Conservation (phyloP, 352 stramenopile genomes). For the Globisporangium parvum region DNA sequence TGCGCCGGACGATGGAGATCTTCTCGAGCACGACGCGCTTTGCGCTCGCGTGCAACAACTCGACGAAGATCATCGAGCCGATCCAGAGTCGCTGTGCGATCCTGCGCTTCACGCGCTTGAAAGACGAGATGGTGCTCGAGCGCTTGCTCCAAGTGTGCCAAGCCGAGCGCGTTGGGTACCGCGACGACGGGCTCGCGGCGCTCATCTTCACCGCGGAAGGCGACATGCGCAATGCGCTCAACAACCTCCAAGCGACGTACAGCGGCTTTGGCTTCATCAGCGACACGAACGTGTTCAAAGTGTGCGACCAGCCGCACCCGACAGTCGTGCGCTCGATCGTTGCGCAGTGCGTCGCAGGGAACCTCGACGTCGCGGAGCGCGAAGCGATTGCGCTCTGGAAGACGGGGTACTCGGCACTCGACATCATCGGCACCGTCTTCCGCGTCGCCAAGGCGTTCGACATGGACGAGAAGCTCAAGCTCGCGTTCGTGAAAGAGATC, state of each 20-base stretch:
- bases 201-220: conserved; percentile 99
- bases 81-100: conserved; percentile 98
- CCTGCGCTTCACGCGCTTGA: conserved; percentile 94
- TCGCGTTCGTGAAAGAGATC: conserved; percentile 90
- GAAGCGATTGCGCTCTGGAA: conserved; percentile 67
- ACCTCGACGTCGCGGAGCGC: conserved; percentile 84
- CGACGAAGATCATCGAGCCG: conserved; percentile 99
- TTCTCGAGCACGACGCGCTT: conserved; percentile 98
- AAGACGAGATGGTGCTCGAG: conserved; percentile 94
- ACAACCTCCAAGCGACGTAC: conserved; percentile 97
- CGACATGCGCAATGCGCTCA: conserved; percentile 98
- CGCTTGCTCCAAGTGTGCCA: conserved; percentile 93
- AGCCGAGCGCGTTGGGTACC: conserved; percentile 84
- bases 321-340: conserved; percentile 66
- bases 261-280: conserved; percentile 95
- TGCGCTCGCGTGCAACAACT: conserved; percentile 98
- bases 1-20: conserved; percentile 98
- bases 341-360: conserved; percentile 55
- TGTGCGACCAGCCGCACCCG: conserved; percentile 96
- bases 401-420: conserved; percentile 92
- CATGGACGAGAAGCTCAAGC: conserved; percentile 81
- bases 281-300: conserved; percentile 94
- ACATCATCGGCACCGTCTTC: conserved; percentile 98
- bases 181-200: conserved; percentile 92
- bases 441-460: conserved; percentile 89